These are phyloP conservation scores for Cystobasidium onofrii DNA, from an alignment of 768 basidiomycete species.

Conservation along the genomic window DNA sequence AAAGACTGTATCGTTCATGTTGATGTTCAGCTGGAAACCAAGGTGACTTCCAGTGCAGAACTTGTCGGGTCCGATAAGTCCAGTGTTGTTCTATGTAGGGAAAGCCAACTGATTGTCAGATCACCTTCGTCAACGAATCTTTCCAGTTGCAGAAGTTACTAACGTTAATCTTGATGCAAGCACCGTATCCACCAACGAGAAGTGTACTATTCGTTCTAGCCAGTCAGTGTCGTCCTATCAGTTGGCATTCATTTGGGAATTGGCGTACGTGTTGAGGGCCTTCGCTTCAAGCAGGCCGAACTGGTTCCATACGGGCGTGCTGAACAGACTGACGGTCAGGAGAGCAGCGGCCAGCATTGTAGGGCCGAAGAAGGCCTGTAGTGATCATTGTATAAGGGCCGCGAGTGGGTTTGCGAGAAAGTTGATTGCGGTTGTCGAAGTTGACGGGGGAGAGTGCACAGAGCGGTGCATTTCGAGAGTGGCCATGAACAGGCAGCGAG, in stretches of 20 bases:
- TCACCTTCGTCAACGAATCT: neutral
- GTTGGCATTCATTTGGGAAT: neutral
- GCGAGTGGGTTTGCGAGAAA: neutral
- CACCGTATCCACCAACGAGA: constrained; percentile 9
- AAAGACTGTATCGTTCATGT: constrained; percentile 21
- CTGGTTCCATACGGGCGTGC: constrained; percentile 1
- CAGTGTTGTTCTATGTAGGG: neutral
- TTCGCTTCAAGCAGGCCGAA: neutral
- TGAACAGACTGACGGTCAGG: constrained; percentile 4
- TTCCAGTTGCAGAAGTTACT: neutral
- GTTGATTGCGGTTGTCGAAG: neutral
- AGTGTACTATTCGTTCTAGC: neutral
- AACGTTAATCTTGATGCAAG: neutral
- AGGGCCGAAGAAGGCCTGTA: constrained; percentile 26
- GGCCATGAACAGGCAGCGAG: neutral
- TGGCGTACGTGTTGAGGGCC: neutral
- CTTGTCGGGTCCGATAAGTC: neutral
- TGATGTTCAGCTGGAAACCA: constrained; percentile 5
- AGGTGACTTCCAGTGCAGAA: neutral
- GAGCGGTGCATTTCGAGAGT: neutral
- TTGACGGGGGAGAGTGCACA: neutral
- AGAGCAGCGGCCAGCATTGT: constrained; percentile 20
- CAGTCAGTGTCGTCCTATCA: neutral
- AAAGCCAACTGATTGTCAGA: neutral
- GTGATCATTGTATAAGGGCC: neutral